Base-by-base conservation (phyloP, 2,329 filamentous ascomycete genomes). In the Cryphonectria nitschkei region DNA sequence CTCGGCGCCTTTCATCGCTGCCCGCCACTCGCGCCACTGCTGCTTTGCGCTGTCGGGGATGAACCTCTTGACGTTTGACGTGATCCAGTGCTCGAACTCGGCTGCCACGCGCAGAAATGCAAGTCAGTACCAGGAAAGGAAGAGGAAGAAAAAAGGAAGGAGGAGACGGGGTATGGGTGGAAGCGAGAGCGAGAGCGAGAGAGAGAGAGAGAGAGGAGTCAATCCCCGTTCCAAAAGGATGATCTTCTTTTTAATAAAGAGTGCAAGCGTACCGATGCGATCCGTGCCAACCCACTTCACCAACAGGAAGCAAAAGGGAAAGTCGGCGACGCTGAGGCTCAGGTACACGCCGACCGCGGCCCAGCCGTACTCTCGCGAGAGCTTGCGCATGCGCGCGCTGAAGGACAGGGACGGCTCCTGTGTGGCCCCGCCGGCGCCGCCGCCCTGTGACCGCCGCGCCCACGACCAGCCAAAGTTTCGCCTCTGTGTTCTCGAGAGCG, bases 351-450 rank as follows among this genome's bases (percentile, higher is more conserved):
- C 95, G 6, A 98, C 81, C 0, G 95, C 95, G 3, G 93, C 88
- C 94, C 95, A 98, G 56, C 96, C 96, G 80, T 99, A 99, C 80
- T 98, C 95, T 74, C 91, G 90, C 2, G 92, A 94, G 62, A 99
- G 87, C 79, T 93, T 94, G 81, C 91, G 94, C 78, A 98, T 83
- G 37, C 92, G 88, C 74, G 90, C 89, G 2, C 90, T 91, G 58
- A 96, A 80, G 9, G 90, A 88, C 72, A 81, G 75, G 2, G 74
- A 70, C 41, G 56, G 58, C 32, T 69, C 65, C 26, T 73, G 68
- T 26, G 19, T 61, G 13, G 37, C 19, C 13, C 68, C 68, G 26
- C 29, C 34, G 13, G 37, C 19, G 7, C 68, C 68, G 26, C 29
- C 34, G 8, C 43, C 26, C 8, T 67, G 41, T 14, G 71, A 68